Base-by-base conservation (phyloP, 2,329 filamentous ascomycete genomes). In the Verticillium tricorpus region DNA sequence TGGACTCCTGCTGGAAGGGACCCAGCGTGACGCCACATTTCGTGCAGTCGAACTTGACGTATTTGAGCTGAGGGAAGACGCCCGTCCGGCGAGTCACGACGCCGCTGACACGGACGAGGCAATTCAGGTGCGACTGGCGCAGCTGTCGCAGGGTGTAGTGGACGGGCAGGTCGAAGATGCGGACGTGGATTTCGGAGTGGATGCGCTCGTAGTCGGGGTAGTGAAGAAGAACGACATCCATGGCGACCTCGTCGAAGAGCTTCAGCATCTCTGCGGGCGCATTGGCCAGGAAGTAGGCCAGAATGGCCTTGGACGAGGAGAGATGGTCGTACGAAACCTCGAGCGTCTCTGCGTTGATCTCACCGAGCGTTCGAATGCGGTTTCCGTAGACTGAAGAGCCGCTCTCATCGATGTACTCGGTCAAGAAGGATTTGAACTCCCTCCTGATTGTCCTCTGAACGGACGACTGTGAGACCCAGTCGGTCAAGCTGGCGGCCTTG, bases 131-230 rank as follows among this genome's bases (percentile, higher is more conserved):
- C 4, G 90, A 92, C 77, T 99, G 95, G 64, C 95, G 92, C 55
- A 99, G 84, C 74, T 99, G 93, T 58, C 95, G 92, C 57, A 99
- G 86, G 2, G 95, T 99, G 76, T 97, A 97, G 70, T 93, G 91
- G 34, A 97, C 91, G 4, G 95, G 96, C 17, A 99, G 83, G 69
- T 98, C 94, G 25, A 93, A 93, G 72, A 99, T 96, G 64, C 95
- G 93, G 61, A 99, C 94, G 73, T 99, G 95, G 60, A 99, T 97
- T 75, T 99, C 95, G 32, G 93, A 91, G 76, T 98, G 95, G 69
- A 99, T 99, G 65, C 93, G 91, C 74, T 97, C 93, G 74, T 99
- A 99, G 75, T 98, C 93, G 1, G 93, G 94, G 77, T 98, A 99
- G 75, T 98, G 93, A 60, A 98, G 87, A 25, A 98, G 85, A 5